These are phyloP conservation scores for Primulina eburnea DNA, from an alignment of 257 asterid species.

Conservation along the genomic window DNA sequence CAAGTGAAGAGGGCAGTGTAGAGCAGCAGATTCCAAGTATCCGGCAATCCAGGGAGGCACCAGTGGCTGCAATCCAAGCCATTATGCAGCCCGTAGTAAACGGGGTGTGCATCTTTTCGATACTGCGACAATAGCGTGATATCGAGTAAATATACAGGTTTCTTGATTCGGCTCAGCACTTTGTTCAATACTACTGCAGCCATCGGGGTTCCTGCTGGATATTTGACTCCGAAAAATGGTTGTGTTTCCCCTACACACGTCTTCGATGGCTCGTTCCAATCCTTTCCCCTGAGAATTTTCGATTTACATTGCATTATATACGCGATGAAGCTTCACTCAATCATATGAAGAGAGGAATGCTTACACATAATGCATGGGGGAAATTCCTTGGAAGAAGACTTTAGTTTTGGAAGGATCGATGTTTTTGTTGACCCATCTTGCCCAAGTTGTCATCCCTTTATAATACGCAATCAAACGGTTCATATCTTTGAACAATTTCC, in stretches of 20 bases:
- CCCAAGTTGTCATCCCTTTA: conserved; percentile 91
- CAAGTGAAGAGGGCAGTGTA: conserved; percentile 52
- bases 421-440: conserved; percentile 68
- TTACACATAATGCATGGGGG: conserved; percentile 85
- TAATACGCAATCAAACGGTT: conserved; percentile 81
- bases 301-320: too few species aligned
- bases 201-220: conserved; percentile 64
- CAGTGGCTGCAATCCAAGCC: conserved; percentile 94
- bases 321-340: not conserved
- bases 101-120: conserved; percentile 86
- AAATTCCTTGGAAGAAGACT: conserved; percentile 84
- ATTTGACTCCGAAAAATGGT: conserved; percentile 54
- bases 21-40: conserved; percentile 82
- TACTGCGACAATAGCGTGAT: conserved; percentile 71
- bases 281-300: conserved; percentile 51
- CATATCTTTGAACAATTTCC: conserved; percentile 65
- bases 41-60: conserved; percentile 97
- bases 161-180: conserved; percentile 71
- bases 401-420: conserved; percentile 77
- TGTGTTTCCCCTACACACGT: conserved; percentile 62
- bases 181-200: conserved; percentile 59
- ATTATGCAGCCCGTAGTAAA: conserved; percentile 46
- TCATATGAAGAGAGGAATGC: conserved; percentile 8
- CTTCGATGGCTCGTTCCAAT: conserved; percentile 61
- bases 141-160: conserved; percentile 72